Evolutionary conservation across 2,329 filamentous ascomycete species (phyloP).

Genomic region (Botryosphaeria dothidea): DNA sequence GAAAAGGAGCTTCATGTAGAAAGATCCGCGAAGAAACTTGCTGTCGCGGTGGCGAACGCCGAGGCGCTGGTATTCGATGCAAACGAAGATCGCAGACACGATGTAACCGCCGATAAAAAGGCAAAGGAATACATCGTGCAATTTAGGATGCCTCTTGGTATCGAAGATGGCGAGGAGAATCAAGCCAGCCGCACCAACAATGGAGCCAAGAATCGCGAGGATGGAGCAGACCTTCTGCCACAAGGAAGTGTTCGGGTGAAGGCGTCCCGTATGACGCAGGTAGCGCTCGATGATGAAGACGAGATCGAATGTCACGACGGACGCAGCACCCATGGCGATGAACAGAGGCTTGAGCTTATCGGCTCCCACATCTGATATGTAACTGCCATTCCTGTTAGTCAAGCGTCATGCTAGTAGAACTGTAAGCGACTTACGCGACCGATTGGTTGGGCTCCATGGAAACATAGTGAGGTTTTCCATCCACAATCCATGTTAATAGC

Average conservation of each 20-base stretch:
- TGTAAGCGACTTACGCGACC: slow-evolving; percentile 64
- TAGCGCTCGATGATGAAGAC: slow-evolving; percentile 81
- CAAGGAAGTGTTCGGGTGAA: slow-evolving; percentile 70
- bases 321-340: slow-evolving; percentile 69
- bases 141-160: slow-evolving; percentile 63
- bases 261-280: slow-evolving; percentile 77
- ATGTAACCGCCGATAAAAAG: slow-evolving; percentile 88
- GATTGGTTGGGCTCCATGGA: slow-evolving; percentile 60
- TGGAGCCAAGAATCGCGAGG: slow-evolving; percentile 66
- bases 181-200: slow-evolving; percentile 76
- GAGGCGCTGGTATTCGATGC: slow-evolving; percentile 84
- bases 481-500: slow-evolving; percentile 68
- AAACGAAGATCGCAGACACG: slow-evolving; percentile 82
- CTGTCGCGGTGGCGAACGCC: slow-evolving; percentile 78
- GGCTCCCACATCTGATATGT: slow-evolving; percentile 55
- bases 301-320: slow-evolving; percentile 77
- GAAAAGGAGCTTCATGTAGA: slow-evolving; percentile 85
- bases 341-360: slow-evolving; percentile 72
- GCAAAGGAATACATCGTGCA: slow-evolving; percentile 76
- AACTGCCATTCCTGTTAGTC: slow-evolving; percentile 21
- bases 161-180: slow-evolving; percentile 87
- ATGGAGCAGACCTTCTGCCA: slow-evolving; percentile 64
- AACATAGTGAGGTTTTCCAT: slow-evolving; percentile 58
- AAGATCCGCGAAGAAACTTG: slow-evolving; percentile 71
- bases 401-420: too few relatives aligned